Evolutionary conservation across 2,329 filamentous ascomycete genomes (phyloP).

Genomic region (Nannizzia gypsea): DNA sequence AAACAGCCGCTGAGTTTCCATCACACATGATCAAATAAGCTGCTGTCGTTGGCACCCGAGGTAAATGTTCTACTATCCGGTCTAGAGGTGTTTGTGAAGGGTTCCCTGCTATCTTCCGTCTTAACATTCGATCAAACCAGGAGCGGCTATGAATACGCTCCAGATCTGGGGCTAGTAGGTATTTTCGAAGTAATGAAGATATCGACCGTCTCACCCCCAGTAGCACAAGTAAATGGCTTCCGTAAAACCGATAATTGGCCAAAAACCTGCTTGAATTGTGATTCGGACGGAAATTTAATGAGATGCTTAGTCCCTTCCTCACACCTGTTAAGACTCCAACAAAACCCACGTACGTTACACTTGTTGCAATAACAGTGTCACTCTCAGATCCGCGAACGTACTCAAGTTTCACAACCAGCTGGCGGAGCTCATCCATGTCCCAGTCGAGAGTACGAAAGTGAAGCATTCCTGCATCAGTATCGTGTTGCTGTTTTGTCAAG

Average conservation of each 20-base stretch:
- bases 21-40: slow-evolving; percentile 48
- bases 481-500: slow-evolving; percentile 15
- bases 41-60: slow-evolving; percentile 37
- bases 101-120: not conserved
- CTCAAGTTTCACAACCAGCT: slow-evolving; percentile 42
- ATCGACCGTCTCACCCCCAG: slow-evolving; percentile 44
- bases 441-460: slow-evolving; percentile 41
- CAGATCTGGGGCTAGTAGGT: slow-evolving; percentile 25
- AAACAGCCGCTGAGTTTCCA: slow-evolving; percentile 35
- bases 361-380: slow-evolving; percentile 33
- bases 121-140: slow-evolving; percentile 3
- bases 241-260: slow-evolving; percentile 14
- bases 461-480: slow-evolving; percentile 21
- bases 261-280: slow-evolving; percentile 19
- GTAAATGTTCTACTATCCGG: slow-evolving; percentile 25
- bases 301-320: slow-evolving; percentile 35
- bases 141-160: not conserved
- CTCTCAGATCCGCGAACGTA: slow-evolving; percentile 30
- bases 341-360: slow-evolving; percentile 40
- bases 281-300: slow-evolving; percentile 36
- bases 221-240: slow-evolving; percentile 39
- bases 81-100: slow-evolving; percentile 11
- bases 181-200: slow-evolving; percentile 39
- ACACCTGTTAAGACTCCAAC: slow-evolving; percentile 42
- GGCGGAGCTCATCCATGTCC: slow-evolving; percentile 42